A percentile compares a stretch with the other conserved stretches of the same genome.
Evolutionary conservation across 345 rosid genomes (phyloP).

Genomic region (Gossypium arboreum): DNA sequence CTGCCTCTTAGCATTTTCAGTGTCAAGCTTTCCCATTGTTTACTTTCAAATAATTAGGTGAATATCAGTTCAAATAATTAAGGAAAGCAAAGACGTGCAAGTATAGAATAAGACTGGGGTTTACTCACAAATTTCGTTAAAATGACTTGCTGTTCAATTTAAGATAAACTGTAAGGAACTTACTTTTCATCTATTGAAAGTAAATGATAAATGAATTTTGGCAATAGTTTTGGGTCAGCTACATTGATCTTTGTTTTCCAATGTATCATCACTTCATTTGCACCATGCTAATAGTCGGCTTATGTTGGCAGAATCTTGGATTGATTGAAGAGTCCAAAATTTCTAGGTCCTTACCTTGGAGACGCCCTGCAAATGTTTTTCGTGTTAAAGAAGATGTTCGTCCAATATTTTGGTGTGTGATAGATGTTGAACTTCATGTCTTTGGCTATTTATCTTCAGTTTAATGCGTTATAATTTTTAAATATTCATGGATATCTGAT

Average conservation of each 20-base stretch:
- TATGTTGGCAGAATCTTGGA: conserved; percentile 76
- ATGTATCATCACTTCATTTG: background rate
- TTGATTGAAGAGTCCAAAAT: conserved; percentile 86
- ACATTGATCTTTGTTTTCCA: background rate
- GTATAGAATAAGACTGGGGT: background rate
- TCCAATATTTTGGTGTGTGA: conserved; percentile 85
- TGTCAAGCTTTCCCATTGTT: background rate
- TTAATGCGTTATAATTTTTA: background rate
- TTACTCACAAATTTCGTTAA: background rate
- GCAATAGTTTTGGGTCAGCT: background rate
- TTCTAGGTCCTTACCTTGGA: conserved; percentile 80
- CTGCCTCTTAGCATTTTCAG: background rate
- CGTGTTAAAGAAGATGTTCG: conserved; percentile 94
- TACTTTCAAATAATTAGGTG: background rate
- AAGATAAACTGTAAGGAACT: background rate
- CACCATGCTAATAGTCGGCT: conserved; percentile 24
- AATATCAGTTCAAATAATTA: background rate
- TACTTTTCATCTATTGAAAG: background rate
- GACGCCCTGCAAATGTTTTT: conserved; percentile 83
- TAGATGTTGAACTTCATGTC: background rate
- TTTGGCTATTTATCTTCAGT: background rate
- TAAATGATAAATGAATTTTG: background rate
- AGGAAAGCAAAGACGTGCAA: background rate
- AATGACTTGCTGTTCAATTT: background rate
- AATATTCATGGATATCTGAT: conserved; percentile 14